Base-by-base conservation (phyloP, 768 basidiomycete species). In the Leccinum subtestaceum region DNA sequence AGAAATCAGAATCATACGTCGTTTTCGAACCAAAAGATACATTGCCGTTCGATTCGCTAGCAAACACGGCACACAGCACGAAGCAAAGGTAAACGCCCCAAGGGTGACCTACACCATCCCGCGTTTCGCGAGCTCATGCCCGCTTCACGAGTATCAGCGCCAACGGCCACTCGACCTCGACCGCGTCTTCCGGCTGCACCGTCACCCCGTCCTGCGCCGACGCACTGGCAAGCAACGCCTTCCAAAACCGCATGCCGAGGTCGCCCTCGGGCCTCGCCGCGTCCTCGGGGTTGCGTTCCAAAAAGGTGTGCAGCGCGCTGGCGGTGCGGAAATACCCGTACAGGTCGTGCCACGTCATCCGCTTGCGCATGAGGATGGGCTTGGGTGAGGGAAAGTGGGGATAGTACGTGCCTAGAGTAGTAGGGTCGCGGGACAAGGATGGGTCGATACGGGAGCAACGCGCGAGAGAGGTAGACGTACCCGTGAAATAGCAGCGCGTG, bases 241-340 rank as follows among this genome's bases (percentile, higher is more conserved):
- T 79, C 83, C 84, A 83, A 60, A 90, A 87, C 15, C 88, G 76
- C 67, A 80, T 74, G 1, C 82, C 81, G 29, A 93, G 80, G 67
- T 89, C 87, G 0, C 88, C 88, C 17, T 85, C 84, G 0, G 67
- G 60, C 10, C 69, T 67, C 32, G 63, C 60, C 43, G 36, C 50
- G 5, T 92, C 89, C 52, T 83, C 80, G 0, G 91, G 89, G 64
- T 85, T 79, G 5, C 67, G 67, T 61, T 89, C 86, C 53, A 85
- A 81, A 69, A 81, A 93, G 7, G 81, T 83, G 58, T 89, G 84
- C 49, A 92, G 70, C 2, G 90, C 76, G 64, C 88, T 91, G 72
- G 80, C 84, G 1, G 91, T 90, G 49, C 84, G 77, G 29, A 93
- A 73, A 69, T 93, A 95, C 3, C 73, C 80, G 5, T 87, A 76